Evolutionary conservation across 2,329 filamentous ascomycete species (phyloP).

Genomic region (Colletotrichum sp.): DNA sequence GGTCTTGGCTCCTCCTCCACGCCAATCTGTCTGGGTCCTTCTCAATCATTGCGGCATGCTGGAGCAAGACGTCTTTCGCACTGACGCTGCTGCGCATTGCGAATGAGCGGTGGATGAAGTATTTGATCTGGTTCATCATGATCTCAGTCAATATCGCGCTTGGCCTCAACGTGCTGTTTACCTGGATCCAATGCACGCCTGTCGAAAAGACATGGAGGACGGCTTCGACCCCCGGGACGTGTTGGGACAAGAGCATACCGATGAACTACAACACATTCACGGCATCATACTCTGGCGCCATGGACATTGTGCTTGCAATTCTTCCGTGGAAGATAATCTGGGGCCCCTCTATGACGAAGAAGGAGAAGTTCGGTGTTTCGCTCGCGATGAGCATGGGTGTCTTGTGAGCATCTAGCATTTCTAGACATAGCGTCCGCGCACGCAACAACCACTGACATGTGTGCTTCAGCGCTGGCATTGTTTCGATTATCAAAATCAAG

Average conservation of each 20-base stretch:
- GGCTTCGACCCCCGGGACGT: constrained; percentile 22
- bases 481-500: constrained; percentile 34
- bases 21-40: constrained; percentile 21
- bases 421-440: background rate
- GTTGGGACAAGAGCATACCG: constrained; percentile 29
- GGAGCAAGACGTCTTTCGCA: constrained; percentile 33
- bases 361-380: constrained; percentile 44
- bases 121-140: constrained; percentile 30
- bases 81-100: constrained; percentile 31
- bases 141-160: constrained; percentile 27
- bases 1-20: constrained; percentile 17
- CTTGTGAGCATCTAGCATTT: constrained; percentile 31
- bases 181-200: constrained; percentile 30
- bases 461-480: constrained; percentile 31
- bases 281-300: constrained; percentile 35
- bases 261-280: constrained; percentile 34
- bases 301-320: constrained; percentile 44
- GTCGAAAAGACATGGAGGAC: constrained; percentile 28
- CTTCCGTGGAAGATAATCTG: constrained; percentile 46
- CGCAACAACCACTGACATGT: background rate
- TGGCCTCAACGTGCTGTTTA: constrained; percentile 24
- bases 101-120: constrained; percentile 24
- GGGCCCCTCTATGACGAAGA: constrained; percentile 40
- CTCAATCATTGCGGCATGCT: constrained; percentile 26
- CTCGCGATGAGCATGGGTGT: constrained; percentile 47